phyloP scores from a whole-genome alignment of 208 protist species.

The Wallacemonas sp. region DNA sequence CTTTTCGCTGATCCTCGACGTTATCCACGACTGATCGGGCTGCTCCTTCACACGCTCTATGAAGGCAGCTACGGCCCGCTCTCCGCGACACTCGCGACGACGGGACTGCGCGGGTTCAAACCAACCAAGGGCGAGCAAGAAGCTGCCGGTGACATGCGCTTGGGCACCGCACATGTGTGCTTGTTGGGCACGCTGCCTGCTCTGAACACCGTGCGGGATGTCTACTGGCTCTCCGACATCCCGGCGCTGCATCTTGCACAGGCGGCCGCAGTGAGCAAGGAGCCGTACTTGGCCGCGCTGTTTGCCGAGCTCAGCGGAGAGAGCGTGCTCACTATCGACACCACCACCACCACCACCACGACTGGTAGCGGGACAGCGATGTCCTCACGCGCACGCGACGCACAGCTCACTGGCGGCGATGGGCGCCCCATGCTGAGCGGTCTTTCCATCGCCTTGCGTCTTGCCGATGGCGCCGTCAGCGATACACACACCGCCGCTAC shows the following conservation, averaged over 20 bases:
- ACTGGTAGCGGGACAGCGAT: conserved; percentile 18
- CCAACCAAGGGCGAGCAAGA: background rate
- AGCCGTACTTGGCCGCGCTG: conserved; percentile 48
- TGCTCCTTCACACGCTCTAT: conserved; percentile 51
- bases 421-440: background rate
- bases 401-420: background rate
- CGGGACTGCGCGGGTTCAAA: conserved; percentile 46
- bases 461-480: conserved; percentile 1
- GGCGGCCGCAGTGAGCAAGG: conserved; percentile 39
- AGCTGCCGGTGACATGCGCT: background rate
- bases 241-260: conserved; percentile 43
- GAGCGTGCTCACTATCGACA: conserved; percentile 48
- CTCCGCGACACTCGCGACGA: background rate
- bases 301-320: conserved; percentile 68
- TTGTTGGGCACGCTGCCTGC: conserved; percentile 43
- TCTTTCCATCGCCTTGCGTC: background rate
- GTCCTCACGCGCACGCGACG: conserved; percentile 1
- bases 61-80: conserved; percentile 12
- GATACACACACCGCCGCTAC: background rate
- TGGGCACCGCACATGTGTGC: background rate
- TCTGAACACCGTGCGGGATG: conserved; percentile 48
- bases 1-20: conserved; percentile 26
- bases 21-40: conserved; percentile 29
- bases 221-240: conserved; percentile 67
- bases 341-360: conserved; percentile 6